Evolutionary conservation across 139 green algal genomes (phyloP).

Genomic region (Asterochloris erici): DNA sequence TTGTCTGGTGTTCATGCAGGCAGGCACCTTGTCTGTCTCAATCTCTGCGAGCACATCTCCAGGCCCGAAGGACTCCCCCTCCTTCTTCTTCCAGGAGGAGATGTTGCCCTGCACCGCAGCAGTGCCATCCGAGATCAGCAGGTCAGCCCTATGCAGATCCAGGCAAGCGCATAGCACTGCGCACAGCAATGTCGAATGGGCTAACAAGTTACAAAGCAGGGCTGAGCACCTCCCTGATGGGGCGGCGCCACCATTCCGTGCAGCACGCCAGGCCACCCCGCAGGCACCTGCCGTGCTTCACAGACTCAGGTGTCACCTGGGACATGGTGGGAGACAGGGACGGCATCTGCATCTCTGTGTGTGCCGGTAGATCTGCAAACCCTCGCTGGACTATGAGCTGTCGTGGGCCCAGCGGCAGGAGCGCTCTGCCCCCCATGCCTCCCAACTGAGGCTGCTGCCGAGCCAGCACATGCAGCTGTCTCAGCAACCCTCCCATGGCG

Average conservation of each 20-base stretch:
- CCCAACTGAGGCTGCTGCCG: not conserved
- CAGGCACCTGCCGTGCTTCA: not conserved
- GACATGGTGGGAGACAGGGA: slow-evolving; percentile 94
- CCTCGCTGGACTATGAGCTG: slow-evolving; percentile 10
- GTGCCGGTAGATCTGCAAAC: slow-evolving; percentile 33
- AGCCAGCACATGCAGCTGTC: no score
- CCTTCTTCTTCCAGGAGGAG: slow-evolving; percentile 87
- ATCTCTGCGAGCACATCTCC: slow-evolving; percentile 93
- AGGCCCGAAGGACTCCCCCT: slow-evolving; percentile 66
- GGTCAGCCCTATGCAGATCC: not conserved
- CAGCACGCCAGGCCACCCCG: not conserved
- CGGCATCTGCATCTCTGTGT: slow-evolving; percentile 81
- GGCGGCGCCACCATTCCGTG: not conserved
- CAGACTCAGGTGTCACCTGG: slow-evolving; percentile 13
- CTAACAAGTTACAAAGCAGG: not conserved
- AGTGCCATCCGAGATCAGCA: not conserved
- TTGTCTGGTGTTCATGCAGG: not conserved
- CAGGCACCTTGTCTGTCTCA: slow-evolving; percentile 90
- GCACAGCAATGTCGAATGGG: not conserved
- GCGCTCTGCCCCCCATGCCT: not conserved
- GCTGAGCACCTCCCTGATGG: not conserved
- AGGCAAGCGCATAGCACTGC: not conserved
- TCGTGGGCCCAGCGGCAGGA: not conserved
- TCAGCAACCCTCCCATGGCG: no score
- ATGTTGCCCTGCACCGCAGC: slow-evolving; percentile 75